These are phyloP conservation scores for Euphrasia confusa DNA, from an alignment of 257 asterid genomes.

Conservation along the genomic window DNA sequence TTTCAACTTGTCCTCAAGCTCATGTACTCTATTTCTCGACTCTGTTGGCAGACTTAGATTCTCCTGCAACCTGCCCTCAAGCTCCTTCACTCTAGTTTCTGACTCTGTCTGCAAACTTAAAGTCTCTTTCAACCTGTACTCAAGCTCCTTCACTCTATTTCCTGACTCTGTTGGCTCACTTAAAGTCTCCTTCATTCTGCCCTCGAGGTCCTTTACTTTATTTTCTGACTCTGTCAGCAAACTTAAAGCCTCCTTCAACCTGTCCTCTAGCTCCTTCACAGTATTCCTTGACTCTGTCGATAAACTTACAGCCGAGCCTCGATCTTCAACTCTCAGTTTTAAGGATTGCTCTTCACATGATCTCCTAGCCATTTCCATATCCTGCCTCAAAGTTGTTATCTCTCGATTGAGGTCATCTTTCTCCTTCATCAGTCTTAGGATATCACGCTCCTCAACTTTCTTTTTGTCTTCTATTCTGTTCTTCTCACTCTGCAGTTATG, in stretches of 20 bases:
- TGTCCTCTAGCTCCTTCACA: slow-evolving; percentile 48
- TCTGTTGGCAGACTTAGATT: not conserved
- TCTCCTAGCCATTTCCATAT: slow-evolving; percentile 25
- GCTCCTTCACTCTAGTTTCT: not conserved
- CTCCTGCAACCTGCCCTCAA: not conserved
- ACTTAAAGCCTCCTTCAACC: slow-evolving; percentile 33
- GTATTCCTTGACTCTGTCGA: slow-evolving; percentile 36
- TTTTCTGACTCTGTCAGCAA: slow-evolving; percentile 38
- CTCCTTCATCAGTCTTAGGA: slow-evolving; percentile 35
- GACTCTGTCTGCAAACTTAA: not conserved
- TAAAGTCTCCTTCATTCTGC: slow-evolving; percentile 1
- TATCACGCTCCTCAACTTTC: slow-evolving; percentile 40
- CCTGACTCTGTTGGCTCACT: not conserved
- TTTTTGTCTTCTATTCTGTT: slow-evolving; percentile 33
- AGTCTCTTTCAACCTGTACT: not conserved
- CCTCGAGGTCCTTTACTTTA: slow-evolving; percentile 55
- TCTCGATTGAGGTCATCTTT: slow-evolving; percentile 40
- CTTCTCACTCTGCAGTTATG: slow-evolving; percentile 39
- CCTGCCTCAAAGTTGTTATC: slow-evolving; percentile 24
- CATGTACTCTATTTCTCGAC: not conserved
- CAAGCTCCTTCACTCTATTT: not conserved
- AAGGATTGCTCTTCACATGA: slow-evolving; percentile 20
- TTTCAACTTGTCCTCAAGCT: not conserved
- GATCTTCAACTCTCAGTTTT: slow-evolving; percentile 34
- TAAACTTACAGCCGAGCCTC: slow-evolving; percentile 28